Conservation (phyloP, 495 filamentous ascomycete genomes). For the Xylaria flabelliformis region DNA sequence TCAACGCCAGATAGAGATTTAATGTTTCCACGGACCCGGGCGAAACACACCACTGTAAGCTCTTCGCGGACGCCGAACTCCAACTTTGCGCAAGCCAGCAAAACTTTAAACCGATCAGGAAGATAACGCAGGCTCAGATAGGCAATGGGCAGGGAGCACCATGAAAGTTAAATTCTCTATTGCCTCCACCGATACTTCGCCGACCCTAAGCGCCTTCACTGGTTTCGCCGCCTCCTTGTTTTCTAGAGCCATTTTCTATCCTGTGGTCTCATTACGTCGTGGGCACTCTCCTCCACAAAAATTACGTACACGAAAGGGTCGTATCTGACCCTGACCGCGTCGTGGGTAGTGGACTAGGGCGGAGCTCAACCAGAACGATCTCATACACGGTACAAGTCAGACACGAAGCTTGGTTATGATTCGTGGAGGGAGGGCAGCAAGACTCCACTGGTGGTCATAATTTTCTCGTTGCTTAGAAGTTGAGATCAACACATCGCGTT, state of each 20-base stretch:
- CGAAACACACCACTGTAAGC: background rate
- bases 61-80: constrained; percentile 5
- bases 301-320: constrained; percentile 23
- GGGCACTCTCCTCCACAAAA: constrained; percentile 11
- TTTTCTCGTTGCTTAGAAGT: constrained; percentile 12
- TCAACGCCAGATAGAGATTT: background rate
- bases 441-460: constrained; percentile 19
- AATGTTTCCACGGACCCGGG: background rate
- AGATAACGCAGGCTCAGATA: constrained; percentile 16
- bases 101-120: background rate
- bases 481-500: constrained; percentile 19
- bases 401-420: background rate
- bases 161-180: constrained; percentile 21
- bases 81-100: background rate
- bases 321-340: constrained; percentile 3
- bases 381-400: constrained; percentile 8
- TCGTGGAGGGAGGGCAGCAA: constrained; percentile 5
- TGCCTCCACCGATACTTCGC: background rate
- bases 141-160: constrained; percentile 15
- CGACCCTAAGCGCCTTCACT: background rate
- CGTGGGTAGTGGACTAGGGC: background rate
- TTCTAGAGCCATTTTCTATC: constrained; percentile 5
- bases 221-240: constrained; percentile 20
- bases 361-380: background rate
- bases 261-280: constrained; percentile 20